Evolutionary conservation across 129 eudicot genomes (phyloP).

Genomic region (Centella asiatica): DNA sequence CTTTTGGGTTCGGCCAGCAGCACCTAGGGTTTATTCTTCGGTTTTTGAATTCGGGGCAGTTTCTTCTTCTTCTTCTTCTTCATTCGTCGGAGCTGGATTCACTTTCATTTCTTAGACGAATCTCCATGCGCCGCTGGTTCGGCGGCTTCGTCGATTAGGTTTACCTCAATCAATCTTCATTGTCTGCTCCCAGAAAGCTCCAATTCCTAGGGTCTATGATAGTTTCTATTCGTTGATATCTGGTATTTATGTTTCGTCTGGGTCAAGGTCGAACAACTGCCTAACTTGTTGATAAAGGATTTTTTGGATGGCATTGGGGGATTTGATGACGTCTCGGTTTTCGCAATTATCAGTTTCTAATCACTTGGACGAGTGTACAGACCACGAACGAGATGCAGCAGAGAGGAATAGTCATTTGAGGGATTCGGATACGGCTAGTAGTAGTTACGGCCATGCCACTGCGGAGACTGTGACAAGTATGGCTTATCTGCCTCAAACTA

Average conservation of each 20-base stretch:
- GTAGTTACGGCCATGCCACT: conserved; percentile 30
- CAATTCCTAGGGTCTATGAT: too few species aligned
- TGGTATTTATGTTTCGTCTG: too few species aligned
- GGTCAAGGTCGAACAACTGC: too few species aligned
- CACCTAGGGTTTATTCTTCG: conserved; percentile 2
- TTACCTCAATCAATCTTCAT: too few species aligned
- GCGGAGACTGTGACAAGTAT: conserved; percentile 64
- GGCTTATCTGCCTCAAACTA: conserved; percentile 78
- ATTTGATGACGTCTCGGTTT: conserved; percentile 83
- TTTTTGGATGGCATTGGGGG: conserved; percentile 93
- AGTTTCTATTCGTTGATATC: too few species aligned
- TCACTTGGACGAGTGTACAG: conserved; percentile 44
- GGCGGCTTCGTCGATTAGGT: conserved; percentile 31
- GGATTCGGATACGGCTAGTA: conserved; percentile 46
- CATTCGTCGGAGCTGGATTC: conserved; percentile 43
- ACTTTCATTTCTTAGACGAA: conserved; percentile 1
- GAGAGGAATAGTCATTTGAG: conserved; percentile 30
- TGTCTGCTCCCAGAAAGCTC: too few species aligned
- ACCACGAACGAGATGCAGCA: conserved; percentile 14
- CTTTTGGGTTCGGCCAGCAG: neutral
- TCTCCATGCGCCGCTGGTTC: conserved; percentile 33
- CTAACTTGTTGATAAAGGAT: too few species aligned
- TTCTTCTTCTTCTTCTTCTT: too few species aligned
- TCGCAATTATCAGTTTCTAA: conserved; percentile 55
- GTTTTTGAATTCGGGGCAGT: too few species aligned